Evolutionary conservation across 129 eudicot species (phyloP).

Genomic region (Pulicaria dysenterica): DNA sequence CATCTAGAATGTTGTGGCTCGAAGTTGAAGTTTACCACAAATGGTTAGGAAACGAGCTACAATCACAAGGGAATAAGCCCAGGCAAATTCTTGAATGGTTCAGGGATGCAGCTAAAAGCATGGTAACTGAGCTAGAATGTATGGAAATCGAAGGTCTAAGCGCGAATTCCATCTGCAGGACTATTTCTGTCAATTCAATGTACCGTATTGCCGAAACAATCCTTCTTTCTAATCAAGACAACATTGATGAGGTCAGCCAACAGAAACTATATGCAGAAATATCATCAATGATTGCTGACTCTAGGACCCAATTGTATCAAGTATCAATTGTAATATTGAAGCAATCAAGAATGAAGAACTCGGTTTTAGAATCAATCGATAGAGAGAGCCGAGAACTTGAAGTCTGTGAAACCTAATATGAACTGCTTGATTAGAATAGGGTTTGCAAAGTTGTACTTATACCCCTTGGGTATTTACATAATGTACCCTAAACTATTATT

Average conservation of each 20-base stretch:
- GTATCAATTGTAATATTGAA: too few relatives aligned
- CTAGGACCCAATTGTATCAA: too few relatives aligned
- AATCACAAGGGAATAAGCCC: neutral
- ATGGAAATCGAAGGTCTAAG: neutral
- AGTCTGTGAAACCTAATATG: too few relatives aligned
- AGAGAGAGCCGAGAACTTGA: too few relatives aligned
- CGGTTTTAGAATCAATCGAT: too few relatives aligned
- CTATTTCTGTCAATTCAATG: constrained; percentile 48
- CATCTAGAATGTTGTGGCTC: constrained; percentile 38
- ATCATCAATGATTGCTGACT: constrained; percentile 33
- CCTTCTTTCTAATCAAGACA: neutral
- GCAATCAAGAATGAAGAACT: too few relatives aligned
- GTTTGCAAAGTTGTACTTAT: too few relatives aligned
- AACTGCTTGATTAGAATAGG: too few relatives aligned
- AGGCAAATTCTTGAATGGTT: constrained; percentile 22
- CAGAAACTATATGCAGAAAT: constrained; percentile 25
- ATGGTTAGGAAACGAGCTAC: constrained; percentile 46
- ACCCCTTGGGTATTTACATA: too few relatives aligned
- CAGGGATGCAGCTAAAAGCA: constrained; percentile 16
- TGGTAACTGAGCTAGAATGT: neutral
- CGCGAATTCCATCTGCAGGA: constrained; percentile 20
- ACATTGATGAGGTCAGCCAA: neutral
- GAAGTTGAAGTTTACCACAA: constrained; percentile 33
- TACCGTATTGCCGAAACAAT: constrained; percentile 36
- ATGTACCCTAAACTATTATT: too few relatives aligned